Percentiles rank a stretch among this genome's conserved stretches.
Evolutionary conservation across 2,329 filamentous ascomycete species (phyloP).

Genomic region (Trichophyton verrucosum): DNA sequence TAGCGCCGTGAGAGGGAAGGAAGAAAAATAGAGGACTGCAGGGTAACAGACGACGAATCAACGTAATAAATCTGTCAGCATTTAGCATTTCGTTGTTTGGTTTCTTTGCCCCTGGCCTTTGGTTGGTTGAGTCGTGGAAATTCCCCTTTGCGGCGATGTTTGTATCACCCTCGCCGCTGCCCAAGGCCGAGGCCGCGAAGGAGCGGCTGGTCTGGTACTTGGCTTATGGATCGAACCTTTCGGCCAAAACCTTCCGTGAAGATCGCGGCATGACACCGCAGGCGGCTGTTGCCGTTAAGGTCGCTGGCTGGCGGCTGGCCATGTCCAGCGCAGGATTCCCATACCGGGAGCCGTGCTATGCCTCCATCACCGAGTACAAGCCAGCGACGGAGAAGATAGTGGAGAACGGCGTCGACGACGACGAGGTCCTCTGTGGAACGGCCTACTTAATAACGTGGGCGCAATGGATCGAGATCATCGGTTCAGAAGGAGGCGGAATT

Average conservation of each 20-base stretch:
- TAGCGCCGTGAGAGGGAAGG: neutral
- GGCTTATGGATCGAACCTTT: slow-evolving; percentile 18
- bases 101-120: neutral
- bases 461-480: slow-evolving; percentile 13
- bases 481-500: slow-evolving; percentile 16
- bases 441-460: slow-evolving; percentile 15
- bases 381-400: neutral
- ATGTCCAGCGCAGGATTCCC: slow-evolving; percentile 15
- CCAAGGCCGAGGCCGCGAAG: neutral
- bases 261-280: slow-evolving; percentile 14
- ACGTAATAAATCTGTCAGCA: neutral
- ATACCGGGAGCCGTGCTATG: slow-evolving; percentile 15
- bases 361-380: slow-evolving; percentile 7
- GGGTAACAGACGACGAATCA: too few species aligned
- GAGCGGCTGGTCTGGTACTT: slow-evolving; percentile 14
- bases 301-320: slow-evolving; percentile 12
- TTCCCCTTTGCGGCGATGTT: neutral
- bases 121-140: neutral
- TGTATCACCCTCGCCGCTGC: neutral
- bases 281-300: neutral
- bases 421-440: slow-evolving; percentile 9
- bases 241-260: slow-evolving; percentile 13
- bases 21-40: neutral
- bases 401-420: neutral
- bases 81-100: neutral